Base-by-base conservation (phyloP, 2,329 filamentous ascomycete genomes). In the Chaetomium sp. region DNA sequence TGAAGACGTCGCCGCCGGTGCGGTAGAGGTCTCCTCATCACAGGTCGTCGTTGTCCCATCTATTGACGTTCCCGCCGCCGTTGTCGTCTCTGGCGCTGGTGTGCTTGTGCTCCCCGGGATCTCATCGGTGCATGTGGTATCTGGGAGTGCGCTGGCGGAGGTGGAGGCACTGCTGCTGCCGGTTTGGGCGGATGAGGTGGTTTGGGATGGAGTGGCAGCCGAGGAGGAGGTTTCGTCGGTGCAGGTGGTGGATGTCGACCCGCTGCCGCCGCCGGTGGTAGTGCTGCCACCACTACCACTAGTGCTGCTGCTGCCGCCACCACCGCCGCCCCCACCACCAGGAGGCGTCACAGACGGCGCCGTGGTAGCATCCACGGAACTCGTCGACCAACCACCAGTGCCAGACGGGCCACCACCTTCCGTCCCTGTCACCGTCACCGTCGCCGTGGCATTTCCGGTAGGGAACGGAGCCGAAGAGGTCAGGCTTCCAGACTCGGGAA, bases 101-200 rank as follows among this genome's bases (percentile, higher is more conserved):
- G 19, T 27, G 19, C 19, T 27, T 27, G 19, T 27, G 19, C 19
- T 27, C 19, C 19, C 19, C 8, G 53, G 50, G 43, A 51, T 48
- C 27, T 51, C 55, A 33, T 58, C 57, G 7, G 59, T 64, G 51
- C 62, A 62, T 9, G 62, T 63, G 6, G 62, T 63, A 34, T 63
- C 55, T 3, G 6, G 38, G 12, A 40, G 32, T 9, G 32, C 27
- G 11, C 38, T 53, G 6, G 56, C 27, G 12, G 37, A 61, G 36
- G 36, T 48, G 50, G 57, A 27, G 19, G 19, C 19, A 3, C 19
- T 27, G 19, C 19, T 27, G 19, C 19, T 27, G 19, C 19, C 19
- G 19, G 19, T 27, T 27, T 27, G 19, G 19, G 19, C 19, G 3
- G 19, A 27, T 3, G 19, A 27, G 19, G 19, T 27, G 19, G 19